Conservation (phyloP, 306 rosid genomes). For the Cicer cuneatum region DNA sequence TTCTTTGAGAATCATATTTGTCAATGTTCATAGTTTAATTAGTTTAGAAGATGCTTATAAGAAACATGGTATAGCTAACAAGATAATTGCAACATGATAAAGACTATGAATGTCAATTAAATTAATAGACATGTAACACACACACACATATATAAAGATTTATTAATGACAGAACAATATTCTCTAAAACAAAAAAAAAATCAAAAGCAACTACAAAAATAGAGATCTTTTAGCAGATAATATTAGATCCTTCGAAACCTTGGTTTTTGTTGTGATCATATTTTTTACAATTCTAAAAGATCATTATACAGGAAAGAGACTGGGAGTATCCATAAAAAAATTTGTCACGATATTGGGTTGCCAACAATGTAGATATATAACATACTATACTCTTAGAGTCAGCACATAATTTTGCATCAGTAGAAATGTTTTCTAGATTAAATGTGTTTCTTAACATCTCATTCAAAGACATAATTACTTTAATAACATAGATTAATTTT, state of each 20-base stretch:
- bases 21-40: not conserved
- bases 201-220: not conserved
- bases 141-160: not conserved
- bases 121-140: not conserved
- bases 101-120: not conserved
- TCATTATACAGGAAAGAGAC: not conserved
- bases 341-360: not conserved
- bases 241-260: not conserved
- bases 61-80: not conserved
- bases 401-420: not conserved
- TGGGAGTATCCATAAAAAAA: not conserved
- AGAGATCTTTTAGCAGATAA: not conserved
- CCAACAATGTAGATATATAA: not conserved
- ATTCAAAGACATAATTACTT: no score
- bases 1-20: no score
- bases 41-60: not conserved
- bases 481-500: no score
- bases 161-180: not conserved
- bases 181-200: not conserved
- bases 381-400: not conserved
- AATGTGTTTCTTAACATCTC: no score
- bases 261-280: not conserved
- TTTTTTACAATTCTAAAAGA: not conserved
- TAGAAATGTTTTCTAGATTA: no score
- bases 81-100: not conserved